phyloP scores from a whole-genome alignment of 768 basidiomycete species.

The Zangia roseola region DNA sequence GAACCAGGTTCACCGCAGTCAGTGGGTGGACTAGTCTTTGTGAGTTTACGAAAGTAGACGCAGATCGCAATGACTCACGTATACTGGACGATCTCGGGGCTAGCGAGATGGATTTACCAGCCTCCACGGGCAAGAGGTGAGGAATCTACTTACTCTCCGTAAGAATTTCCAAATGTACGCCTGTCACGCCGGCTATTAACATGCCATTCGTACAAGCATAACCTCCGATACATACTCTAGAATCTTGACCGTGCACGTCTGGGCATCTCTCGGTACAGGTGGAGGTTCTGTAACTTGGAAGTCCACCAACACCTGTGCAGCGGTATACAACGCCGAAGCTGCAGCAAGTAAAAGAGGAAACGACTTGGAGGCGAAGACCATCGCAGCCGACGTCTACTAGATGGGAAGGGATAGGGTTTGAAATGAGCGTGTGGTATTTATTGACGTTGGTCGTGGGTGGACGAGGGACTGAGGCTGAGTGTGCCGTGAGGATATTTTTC shows the following conservation, averaged over 20 bases:
- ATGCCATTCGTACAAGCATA: not conserved
- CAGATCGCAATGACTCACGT: conserved; percentile 37
- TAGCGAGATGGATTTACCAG: conserved; percentile 22
- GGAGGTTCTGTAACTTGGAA: conserved; percentile 79
- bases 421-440: conserved; percentile 5
- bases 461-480: too few relatives aligned
- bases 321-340: conserved; percentile 7
- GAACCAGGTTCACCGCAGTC: conserved; percentile 68
- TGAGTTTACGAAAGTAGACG: not conserved
- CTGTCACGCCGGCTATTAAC: conserved; percentile 33
- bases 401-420: not conserved
- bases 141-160: conserved; percentile 49
- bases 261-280: conserved; percentile 56
- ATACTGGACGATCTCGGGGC: conserved; percentile 63
- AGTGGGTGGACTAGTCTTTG: conserved; percentile 55
- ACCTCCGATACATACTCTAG: conserved; percentile 47
- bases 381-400: conserved; percentile 6
- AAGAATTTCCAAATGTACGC: conserved; percentile 72
- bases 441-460: too few relatives aligned
- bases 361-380: conserved; percentile 20
- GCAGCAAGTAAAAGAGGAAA: conserved; percentile 13
- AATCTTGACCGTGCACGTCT: conserved; percentile 63
- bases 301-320: conserved; percentile 40
- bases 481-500: too few relatives aligned
- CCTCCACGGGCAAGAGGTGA: not conserved